Evolutionary conservation across 148 eudicot species (phyloP).

Genomic region (Rhododendron williamsianum): DNA sequence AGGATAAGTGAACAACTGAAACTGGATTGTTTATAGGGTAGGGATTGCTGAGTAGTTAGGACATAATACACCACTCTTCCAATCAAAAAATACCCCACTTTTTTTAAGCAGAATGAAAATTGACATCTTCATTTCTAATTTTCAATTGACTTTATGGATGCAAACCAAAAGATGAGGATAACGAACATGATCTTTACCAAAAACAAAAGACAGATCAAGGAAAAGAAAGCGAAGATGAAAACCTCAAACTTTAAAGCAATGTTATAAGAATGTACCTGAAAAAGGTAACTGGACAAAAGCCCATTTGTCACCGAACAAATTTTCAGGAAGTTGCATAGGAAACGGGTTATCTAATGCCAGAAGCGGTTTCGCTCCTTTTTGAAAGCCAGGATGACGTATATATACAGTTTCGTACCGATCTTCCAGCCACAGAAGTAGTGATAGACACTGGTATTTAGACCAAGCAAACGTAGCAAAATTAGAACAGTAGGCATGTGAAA

Average conservation of each 20-base stretch:
- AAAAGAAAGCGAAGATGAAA: neutral
- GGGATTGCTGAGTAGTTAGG: neutral
- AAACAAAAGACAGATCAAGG: neutral
- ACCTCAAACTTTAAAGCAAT: neutral
- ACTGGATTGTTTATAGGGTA: neutral
- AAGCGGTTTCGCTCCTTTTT: conserved; percentile 90
- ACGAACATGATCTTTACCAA: neutral
- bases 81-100: no score
- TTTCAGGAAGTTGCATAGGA: conserved; percentile 93
- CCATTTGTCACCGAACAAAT: conserved; percentile 88
- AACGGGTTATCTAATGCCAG: conserved; percentile 86
- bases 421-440: conserved; percentile 86
- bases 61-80: neutral
- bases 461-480: neutral
- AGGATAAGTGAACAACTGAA: neutral
- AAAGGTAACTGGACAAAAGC: conserved; percentile 93
- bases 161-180: neutral
- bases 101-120: neutral
- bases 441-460: conserved; percentile 57
- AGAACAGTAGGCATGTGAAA: neutral
- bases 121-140: neutral
- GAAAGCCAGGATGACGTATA: conserved; percentile 88
- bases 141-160: neutral
- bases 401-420: conserved; percentile 87
- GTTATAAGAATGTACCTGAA: conserved; percentile 44